Evolutionary conservation across 208 protist genomes (phyloP), one percentile per base, ranked within the genome.

Genomic region (Leptomonas pyrrhocoris): DNA sequence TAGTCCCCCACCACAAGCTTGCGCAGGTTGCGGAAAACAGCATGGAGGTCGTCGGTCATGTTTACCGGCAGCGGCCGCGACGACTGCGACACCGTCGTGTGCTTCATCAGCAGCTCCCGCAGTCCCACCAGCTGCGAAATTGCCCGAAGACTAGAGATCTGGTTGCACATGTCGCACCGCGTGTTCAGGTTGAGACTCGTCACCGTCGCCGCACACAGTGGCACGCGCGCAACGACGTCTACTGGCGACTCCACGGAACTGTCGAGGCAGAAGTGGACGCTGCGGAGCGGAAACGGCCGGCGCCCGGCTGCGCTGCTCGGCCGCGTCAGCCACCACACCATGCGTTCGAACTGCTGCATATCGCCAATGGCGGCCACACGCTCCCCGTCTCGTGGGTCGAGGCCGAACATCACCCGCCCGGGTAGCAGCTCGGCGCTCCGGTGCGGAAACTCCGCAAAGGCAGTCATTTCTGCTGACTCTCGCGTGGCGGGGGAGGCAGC

Each of bases 101-200:
- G 45, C 25, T 68, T 50, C 71, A 77, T 77, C 23, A 77, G 46
- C 54, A 77, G 54, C 71, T 77, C 71, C 9, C 71, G 71, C 71
- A 77, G 59, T 19, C 67, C 62, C 11, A 70, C 63, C 12, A 77
- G 48, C 19, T 60, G 71, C 36, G 71, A 42, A 19, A 77, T 53
- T 19, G 56, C 61, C 5, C 46, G 55, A 30, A 77, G 71, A 30
- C 71, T 77, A 15, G 63, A 66, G 25, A 77, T 69, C 43, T 66
- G 54, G 59, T 69, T 77, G 62, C 60, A 50, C 21, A 15, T 55
- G 48, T 77, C 71, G 49, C 63, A 55, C n/a, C 71, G 71, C 7
- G 55, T 50, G 69, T 69, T 79, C 16, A 79, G 36, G 28, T 73
- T 69, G 3, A 79, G 34, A 23, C 51, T 70, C 8, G 45, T 56